Conservation (phyloP, 345 rosid species). For the Citrus hindsii region DNA sequence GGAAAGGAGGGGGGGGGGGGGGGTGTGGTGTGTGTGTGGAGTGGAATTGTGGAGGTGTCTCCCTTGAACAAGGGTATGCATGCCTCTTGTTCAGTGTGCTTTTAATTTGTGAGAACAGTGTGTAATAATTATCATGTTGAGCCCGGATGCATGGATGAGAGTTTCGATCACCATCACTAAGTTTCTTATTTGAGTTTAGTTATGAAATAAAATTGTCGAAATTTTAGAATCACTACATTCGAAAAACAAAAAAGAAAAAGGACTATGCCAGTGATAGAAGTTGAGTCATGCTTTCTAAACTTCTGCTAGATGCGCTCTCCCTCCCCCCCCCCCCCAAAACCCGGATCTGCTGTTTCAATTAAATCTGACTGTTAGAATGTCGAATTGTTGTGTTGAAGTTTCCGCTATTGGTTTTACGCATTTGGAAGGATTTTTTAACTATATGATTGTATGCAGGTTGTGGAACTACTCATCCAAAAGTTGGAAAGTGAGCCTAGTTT, state of each 20-base stretch:
- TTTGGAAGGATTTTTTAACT: background rate
- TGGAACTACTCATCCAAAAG: slow-evolving; percentile 83
- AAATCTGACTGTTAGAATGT: background rate
- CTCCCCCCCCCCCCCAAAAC: too few relatives aligned
- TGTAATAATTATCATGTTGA: background rate
- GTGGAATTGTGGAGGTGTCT: too few relatives aligned
- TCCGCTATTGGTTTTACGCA: background rate
- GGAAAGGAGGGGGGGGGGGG: too few relatives aligned
- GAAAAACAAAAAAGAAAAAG: background rate
- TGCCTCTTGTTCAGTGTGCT: background rate
- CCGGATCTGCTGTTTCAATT: background rate
- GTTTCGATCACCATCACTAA: background rate
- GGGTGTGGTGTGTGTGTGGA: too few relatives aligned
- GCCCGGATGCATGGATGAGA: background rate
- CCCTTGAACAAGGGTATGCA: background rate
- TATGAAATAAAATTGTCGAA: background rate
- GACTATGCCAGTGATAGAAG: background rate
- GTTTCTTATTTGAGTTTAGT: background rate
- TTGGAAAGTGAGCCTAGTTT: slow-evolving; percentile 83
- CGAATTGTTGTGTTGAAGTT: background rate
- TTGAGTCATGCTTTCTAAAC: background rate
- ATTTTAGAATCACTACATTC: background rate
- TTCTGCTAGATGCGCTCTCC: too few relatives aligned
- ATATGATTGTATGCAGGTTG: slow-evolving; percentile 53
- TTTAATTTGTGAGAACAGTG: background rate